A percentile compares a stretch with the other conserved stretches of the same genome.
Conservation (phyloP, 2,329 filamentous ascomycete species). For the Diaporthe capsici region DNA sequence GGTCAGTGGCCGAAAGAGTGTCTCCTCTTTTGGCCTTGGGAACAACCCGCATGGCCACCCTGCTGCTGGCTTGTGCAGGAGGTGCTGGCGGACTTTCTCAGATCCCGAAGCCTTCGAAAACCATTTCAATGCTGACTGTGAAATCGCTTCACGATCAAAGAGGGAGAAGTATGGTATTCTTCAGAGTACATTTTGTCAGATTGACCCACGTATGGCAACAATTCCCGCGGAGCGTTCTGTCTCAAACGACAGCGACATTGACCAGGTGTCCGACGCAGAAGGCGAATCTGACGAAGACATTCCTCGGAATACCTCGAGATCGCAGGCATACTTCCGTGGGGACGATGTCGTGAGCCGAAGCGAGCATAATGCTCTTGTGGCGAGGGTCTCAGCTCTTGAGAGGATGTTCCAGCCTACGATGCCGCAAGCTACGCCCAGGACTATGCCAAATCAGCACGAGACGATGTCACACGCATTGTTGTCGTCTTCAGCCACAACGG, state of each 20-base stretch:
- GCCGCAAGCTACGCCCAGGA: constrained; percentile 33
- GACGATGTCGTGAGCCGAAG: constrained; percentile 20
- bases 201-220: neutral
- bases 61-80: constrained; percentile 50
- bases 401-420: constrained; percentile 9
- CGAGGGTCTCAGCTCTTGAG: constrained; percentile 38
- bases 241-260: neutral
- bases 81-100: constrained; percentile 50
- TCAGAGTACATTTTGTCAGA: constrained; percentile 37
- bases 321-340: constrained; percentile 3
- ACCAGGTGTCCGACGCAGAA: constrained; percentile 22
- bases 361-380: constrained; percentile 37
- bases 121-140: constrained; percentile 44
- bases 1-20: constrained; percentile 41
- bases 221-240: neutral
- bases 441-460: constrained; percentile 25
- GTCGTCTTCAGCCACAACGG: constrained; percentile 16
- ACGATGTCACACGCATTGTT: constrained; percentile 33
- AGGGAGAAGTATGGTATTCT: constrained; percentile 39
- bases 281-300: constrained; percentile 18
- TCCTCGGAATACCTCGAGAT: neutral
- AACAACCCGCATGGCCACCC: constrained; percentile 46
- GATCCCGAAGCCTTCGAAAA: constrained; percentile 46
- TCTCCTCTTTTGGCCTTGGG: constrained; percentile 50
- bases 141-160: constrained; percentile 39